These are phyloP conservation scores for Wickerhamia fluorescens DNA, from an alignment of 805 yeast genomes.

Conservation along the genomic window DNA sequence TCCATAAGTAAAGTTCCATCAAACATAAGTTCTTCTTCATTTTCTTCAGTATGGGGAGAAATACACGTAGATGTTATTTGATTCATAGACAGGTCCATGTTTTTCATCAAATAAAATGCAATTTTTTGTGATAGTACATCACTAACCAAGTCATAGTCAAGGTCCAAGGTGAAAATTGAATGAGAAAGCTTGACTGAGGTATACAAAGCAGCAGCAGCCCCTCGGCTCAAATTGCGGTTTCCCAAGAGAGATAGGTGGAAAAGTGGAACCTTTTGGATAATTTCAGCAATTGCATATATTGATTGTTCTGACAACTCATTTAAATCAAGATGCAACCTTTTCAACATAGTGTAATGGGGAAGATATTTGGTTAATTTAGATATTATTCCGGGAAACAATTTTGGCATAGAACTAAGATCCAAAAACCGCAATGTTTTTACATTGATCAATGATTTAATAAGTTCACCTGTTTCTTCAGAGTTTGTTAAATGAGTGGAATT, in stretches of 20 bases:
- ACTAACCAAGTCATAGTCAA: constrained; percentile 45
- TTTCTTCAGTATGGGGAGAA: constrained; percentile 58
- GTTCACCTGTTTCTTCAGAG: constrained; percentile 29
- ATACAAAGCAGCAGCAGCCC: constrained; percentile 44
- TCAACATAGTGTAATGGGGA: constrained; percentile 39
- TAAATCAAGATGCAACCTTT: constrained; percentile 49
- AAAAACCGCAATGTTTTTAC: constrained; percentile 40
- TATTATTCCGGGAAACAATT: constrained; percentile 44
- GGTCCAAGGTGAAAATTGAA: constrained; percentile 44
- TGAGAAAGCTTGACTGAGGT: constrained; percentile 40
- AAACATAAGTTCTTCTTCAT: constrained; percentile 59
- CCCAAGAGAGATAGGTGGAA: constrained; percentile 52
- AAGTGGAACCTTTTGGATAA: constrained; percentile 42
- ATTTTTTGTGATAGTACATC: constrained; percentile 49
- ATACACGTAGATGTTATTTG: constrained; percentile 47
- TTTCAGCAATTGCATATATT: constrained; percentile 41
- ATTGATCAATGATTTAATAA: constrained; percentile 30
- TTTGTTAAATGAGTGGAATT: constrained; percentile 44
- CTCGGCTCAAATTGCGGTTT: constrained; percentile 36
- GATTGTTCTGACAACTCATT: constrained; percentile 42
- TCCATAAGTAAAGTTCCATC: constrained; percentile 72
- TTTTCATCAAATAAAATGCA: constrained; percentile 51
- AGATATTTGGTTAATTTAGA: constrained; percentile 37
- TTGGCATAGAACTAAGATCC: constrained; percentile 48
- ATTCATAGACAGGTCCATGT: constrained; percentile 43